A percentile compares a stretch with the other conserved stretches of the same genome.
Evolutionary conservation across 495 filamentous ascomycete genomes (phyloP).

Genomic region (Podospora pseudopauciseta): DNA sequence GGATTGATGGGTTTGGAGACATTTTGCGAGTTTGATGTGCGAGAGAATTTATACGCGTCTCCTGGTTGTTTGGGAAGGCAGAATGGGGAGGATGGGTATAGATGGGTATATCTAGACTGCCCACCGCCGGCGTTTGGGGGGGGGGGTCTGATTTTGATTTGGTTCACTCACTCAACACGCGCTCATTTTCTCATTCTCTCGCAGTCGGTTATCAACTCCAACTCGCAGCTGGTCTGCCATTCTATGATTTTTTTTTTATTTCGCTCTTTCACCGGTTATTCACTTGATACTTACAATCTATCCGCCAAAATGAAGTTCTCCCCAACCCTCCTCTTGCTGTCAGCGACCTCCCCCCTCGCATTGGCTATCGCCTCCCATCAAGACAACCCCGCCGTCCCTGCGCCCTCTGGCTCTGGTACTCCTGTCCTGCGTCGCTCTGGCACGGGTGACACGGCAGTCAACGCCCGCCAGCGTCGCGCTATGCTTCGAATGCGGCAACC

Average conservation of each 20-base stretch:
- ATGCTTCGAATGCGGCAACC: neutral
- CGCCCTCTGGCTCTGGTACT: neutral
- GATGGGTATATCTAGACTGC: neutral
- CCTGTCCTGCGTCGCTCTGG: neutral
- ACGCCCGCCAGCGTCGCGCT: neutral
- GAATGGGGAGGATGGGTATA: neutral
- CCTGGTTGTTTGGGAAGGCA: neutral
- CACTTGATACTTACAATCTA: neutral
- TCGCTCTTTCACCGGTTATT: neutral
- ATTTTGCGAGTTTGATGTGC: neutral
- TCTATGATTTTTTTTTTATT: neutral
- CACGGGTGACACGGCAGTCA: neutral
- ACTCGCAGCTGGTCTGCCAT: neutral
- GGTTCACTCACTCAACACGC: neutral
- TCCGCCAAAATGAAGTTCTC: neutral
- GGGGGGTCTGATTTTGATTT: neutral
- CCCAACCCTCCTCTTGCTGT: neutral
- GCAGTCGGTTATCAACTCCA: neutral
- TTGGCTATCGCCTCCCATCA: neutral
- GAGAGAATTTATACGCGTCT: neutral
- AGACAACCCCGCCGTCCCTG: neutral
- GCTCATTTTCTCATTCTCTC: neutral
- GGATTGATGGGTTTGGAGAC: neutral
- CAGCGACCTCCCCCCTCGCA: neutral
- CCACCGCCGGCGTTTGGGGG: no score